Base-by-base conservation (phyloP, 176 grass and related monocot species). In the Oryza meridionalis region DNA sequence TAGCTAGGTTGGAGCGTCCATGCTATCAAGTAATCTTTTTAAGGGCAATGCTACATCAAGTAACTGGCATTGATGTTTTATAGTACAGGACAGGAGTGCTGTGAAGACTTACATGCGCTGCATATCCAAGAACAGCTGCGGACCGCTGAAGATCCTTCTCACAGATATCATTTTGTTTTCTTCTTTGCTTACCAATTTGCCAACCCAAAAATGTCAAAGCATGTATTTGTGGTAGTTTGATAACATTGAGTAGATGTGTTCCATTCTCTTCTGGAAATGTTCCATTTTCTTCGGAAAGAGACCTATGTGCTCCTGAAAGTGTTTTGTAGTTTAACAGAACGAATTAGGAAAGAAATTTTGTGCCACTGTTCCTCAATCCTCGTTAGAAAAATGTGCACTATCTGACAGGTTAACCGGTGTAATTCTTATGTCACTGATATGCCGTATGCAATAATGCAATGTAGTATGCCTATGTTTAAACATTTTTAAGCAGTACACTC, bases 71-170 rank as follows among this genome's bases (percentile, higher is more conserved):
- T 47, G 17, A 65, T 42, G 32, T 42, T 63, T 76, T 40, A 69
- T 53, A 11, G 27, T 11, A 55, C 22, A 49, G 43, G 33, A 55
- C 22, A 49, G 43, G 33, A 31, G 70, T 15, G 16, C 3, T 2
- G 10, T 24, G 21, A 40, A 77, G 47, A 63, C 86, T 91, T 63
- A 91, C 90, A 85, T 91, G 90, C 74, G 78, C 73, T 43, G 78
- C 86, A 65, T 91, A 91, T 31, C 90, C 90, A n/a, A 91, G 86
- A 66, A 88, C 86, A 47, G 86, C 59, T 3, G 90, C 78, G 3
- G 82, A 91, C 31, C 86, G 88, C 67, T 82, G 82, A 78, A 91
- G 72, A 16, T 85, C 86, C 61, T 53, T 88, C 38, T 70, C 24
- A 16, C 15, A 74, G 31, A 68, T 78, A 74, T 12, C 81, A 49